Evolutionary conservation across 2,329 filamentous ascomycete genomes (phyloP).

Genomic region (Aspergillus uvarum): DNA sequence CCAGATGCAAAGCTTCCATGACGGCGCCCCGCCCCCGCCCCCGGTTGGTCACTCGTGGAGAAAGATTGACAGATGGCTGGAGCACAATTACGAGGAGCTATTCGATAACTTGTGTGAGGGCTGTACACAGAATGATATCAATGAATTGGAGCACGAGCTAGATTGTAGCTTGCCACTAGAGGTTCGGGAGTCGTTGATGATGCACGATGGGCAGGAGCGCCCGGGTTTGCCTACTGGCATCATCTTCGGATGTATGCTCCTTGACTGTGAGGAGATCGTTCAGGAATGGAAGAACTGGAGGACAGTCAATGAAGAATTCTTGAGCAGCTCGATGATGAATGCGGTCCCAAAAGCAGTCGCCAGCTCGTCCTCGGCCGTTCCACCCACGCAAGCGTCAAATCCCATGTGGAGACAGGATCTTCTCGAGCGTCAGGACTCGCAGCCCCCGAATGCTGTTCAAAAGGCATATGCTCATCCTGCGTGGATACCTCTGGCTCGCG

Average conservation of each 20-base stretch:
- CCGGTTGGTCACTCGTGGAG: constrained; percentile 88
- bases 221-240: constrained; percentile 88
- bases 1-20: constrained; percentile 92
- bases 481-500: constrained; percentile 94
- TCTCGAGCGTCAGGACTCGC: constrained; percentile 78
- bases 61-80: constrained; percentile 90
- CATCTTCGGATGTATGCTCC: constrained; percentile 88
- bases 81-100: constrained; percentile 92
- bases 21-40: constrained; percentile 85
- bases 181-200: constrained; percentile 82
- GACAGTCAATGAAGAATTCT: constrained; percentile 84
- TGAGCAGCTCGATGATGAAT: constrained; percentile 57
- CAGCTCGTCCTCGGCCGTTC: constrained; percentile 61
- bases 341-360: constrained; percentile 67
- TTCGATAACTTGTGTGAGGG: constrained; percentile 91
- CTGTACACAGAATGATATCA: constrained; percentile 89
- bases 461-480: constrained; percentile 90
- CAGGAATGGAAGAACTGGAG: constrained; percentile 98
- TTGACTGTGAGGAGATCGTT: constrained; percentile 97
- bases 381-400: constrained; percentile 56
- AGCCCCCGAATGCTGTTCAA: constrained; percentile 82
- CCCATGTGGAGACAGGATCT: constrained; percentile 82
- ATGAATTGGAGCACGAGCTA: constrained; percentile 92
- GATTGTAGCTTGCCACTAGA: constrained; percentile 93
- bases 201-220: constrained; percentile 96